Conservation (phyloP, 225 moss, liverwort and hornwort species). For the Physcomitrellopsis africana region DNA sequence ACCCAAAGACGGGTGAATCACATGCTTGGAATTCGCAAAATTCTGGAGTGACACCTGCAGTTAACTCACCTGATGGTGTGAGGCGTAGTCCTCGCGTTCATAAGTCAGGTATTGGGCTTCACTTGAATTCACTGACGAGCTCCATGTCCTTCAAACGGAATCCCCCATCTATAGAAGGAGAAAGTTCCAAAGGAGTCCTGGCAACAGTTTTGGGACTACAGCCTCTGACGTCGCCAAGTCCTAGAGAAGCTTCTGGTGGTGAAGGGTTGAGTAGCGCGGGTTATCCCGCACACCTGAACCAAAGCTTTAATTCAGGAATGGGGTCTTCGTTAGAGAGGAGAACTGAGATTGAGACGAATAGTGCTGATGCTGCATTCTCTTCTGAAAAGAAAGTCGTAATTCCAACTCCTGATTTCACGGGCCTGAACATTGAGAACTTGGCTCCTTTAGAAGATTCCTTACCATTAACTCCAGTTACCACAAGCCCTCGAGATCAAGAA, state of each 20-base stretch:
- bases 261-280: slow-evolving; percentile 39
- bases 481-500: slow-evolving; percentile 51
- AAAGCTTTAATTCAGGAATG: slow-evolving; percentile 34
- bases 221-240: slow-evolving; percentile 30
- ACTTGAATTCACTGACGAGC: slow-evolving; percentile 73
- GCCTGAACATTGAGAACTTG: slow-evolving; percentile 35
- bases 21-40: slow-evolving; percentile 36
- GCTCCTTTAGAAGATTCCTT: slow-evolving; percentile 31
- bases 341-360: slow-evolving; percentile 22
- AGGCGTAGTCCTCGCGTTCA: slow-evolving; percentile 41
- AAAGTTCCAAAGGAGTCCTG: slow-evolving; percentile 59
- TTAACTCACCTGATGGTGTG: slow-evolving; percentile 13
- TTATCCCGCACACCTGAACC: slow-evolving; percentile 32
- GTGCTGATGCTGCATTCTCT: slow-evolving; percentile 22
- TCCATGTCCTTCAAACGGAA: slow-evolving; percentile 63
- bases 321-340: slow-evolving; percentile 62
- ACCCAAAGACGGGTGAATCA: slow-evolving; percentile 12
- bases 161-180: slow-evolving; percentile 38
- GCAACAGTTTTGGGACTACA: slow-evolving; percentile 62
- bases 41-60: slow-evolving; percentile 25
- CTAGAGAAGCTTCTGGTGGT: slow-evolving; percentile 34
- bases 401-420: slow-evolving; percentile 36
- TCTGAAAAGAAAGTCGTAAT: slow-evolving; percentile 17
- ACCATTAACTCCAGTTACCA: slow-evolving; percentile 13
- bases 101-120: slow-evolving; percentile 76